phyloP scores from a whole-genome alignment of 345 rosid genomes.

The Eucalyptus polybractea region DNA sequence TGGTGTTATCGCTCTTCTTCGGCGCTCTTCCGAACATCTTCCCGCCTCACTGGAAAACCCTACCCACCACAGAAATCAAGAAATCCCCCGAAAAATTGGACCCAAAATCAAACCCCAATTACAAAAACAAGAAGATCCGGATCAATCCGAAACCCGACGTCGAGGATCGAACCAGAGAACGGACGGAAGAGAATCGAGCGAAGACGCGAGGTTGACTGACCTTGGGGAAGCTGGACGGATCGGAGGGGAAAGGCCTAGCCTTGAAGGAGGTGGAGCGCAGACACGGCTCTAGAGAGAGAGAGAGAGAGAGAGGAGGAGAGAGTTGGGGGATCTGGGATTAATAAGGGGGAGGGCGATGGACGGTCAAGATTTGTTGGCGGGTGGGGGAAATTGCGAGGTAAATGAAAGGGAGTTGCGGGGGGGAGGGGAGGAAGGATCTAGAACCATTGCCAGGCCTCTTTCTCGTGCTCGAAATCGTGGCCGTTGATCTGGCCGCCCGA shows the following conservation, averaged over 20 bases:
- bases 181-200: background rate
- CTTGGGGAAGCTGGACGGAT: background rate
- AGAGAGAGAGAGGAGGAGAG: background rate
- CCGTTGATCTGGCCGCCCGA: background rate
- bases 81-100: too few relatives aligned
- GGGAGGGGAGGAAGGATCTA: slow-evolving; percentile 15
- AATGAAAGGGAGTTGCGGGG: background rate
- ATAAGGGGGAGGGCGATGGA: background rate
- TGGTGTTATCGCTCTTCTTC: slow-evolving; percentile 37
- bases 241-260: background rate
- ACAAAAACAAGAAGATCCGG: background rate
- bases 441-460: background rate
- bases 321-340: background rate
- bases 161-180: background rate
- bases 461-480: background rate
- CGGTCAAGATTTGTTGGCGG: slow-evolving; percentile 15
- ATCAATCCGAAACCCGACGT: background rate
- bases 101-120: background rate
- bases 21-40: slow-evolving; percentile 45
- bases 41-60: background rate
- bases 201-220: background rate
- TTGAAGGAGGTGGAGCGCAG: background rate
- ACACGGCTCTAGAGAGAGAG: background rate
- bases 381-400: background rate
- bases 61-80: background rate